Evolutionary conservation across 2,329 filamentous ascomycete species (phyloP), one percentile per base, ranked within the genome.

Genomic region (Xylaria arbuscula): DNA sequence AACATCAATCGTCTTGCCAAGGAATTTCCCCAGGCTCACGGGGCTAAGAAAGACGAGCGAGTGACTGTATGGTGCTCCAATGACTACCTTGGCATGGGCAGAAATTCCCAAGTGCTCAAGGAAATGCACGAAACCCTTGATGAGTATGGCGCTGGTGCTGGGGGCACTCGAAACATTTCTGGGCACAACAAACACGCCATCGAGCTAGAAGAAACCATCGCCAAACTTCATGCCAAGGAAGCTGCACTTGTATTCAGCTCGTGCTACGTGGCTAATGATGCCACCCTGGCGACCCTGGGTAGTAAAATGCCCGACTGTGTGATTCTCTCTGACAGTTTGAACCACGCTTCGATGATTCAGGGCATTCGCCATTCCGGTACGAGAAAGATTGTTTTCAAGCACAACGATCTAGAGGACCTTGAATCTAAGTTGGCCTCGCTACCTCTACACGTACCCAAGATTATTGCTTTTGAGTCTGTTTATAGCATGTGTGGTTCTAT

Each of bases 21-120:
- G 83, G 93, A 98, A 72, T 99, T 99, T 72, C 96, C 96, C 36
- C 93, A 92, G 72, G 96, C 96, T 54, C 96, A 99, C 81, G 97
- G 97, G 87, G 88, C 92, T 17, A 89, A 87, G 67, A 88, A 89
- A 77, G 90, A 95, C 68, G 93, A 98, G 73, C 89, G 89, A 62
- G 96, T 99, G 66, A 97, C 95, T 1, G 96, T 99, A 28, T 99
- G 96, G 96, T 99, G 96, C 86, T 97, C 95, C 79, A 99, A 99
- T 78, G 96, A 99, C 81, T 99, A 99, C 80, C 89, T 99, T 19
- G 96, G 96, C 75, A 99, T 99, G 96, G 95, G 96, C 53, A 89
- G 94, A 75, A 98, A 98, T 81, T 88, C 89, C 13, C 86, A 93
- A 59, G 96, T 99, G 11, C 83, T 99, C 76, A 89, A 92, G 79